Base-by-base conservation (phyloP, 2,329 filamentous ascomycete genomes). In the Clonostachys chloroleuca region DNA sequence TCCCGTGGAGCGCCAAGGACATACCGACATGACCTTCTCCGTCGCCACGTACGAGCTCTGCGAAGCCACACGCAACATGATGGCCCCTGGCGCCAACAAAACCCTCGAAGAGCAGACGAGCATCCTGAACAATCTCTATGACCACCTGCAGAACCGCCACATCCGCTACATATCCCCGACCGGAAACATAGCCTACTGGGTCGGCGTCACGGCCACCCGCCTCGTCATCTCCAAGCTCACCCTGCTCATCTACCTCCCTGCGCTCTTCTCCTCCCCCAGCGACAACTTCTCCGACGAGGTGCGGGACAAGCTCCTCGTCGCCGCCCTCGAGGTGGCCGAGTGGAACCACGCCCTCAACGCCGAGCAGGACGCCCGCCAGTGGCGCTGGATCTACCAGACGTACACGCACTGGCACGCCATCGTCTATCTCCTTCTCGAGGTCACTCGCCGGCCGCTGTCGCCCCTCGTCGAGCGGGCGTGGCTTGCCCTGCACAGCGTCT, bases 361-460 rank as follows among this genome's bases (percentile, higher is more conserved):
- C 4, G 76, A 82, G 47, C 61, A 65, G 3, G 65, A 63, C 14
- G 72, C 68, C 46, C 69, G 68, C 10, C 73, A 74, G 42, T 81
- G 75, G 72, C 74, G 75, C 16, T 83, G 80, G 80, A 63, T 80
- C 6, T 81, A 78, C 58, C 74, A 80, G 53, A 79, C 76, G 0
- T 81, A 80, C 56, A 78, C 73, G 1, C 77, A 81, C 49, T 83
- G 78, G 77, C 72, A 81, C 52, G 76, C 79, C 5, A 70, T 81
- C 5, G 76, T 78, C 1, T 83, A 78, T 52, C 64, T 81, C 1
- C 54, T 83, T 30, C 67, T 81, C 12, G 75, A 81, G 54, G 61
- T 74, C 2, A 70, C 68, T 13, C 69, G 69, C 4, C 63, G 70
- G 0, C 64, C 67, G 2, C 75, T 72, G 71, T 70, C 70, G 12